A percentile compares a stretch with the other conserved stretches of the same genome.
phyloP scores from a whole-genome alignment of 768 basidiomycete genomes.

The Russula earlei region DNA sequence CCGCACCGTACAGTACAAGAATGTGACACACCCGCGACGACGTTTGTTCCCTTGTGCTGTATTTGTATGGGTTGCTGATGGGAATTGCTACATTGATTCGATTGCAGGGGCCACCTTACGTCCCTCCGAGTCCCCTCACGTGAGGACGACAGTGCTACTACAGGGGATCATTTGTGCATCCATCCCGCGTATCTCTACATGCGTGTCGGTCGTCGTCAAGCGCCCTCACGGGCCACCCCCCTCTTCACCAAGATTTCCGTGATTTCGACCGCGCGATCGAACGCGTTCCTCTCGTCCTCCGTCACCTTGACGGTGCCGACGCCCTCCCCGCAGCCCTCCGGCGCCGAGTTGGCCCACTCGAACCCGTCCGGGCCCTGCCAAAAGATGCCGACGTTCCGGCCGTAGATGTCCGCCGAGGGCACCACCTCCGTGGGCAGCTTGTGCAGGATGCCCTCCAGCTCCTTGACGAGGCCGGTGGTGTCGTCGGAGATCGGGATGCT shows the following conservation, averaged over 20 bases:
- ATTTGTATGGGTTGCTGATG: too few species aligned
- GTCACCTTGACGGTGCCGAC: conserved; percentile 34
- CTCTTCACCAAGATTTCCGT: conserved; percentile 39
- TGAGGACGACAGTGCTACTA: too few species aligned
- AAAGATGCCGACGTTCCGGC: conserved; percentile 53
- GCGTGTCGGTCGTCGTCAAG: too few species aligned
- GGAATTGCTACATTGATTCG: too few species aligned
- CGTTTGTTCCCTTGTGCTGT: too few species aligned
- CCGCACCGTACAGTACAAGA: too few species aligned
- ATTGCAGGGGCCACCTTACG: too few species aligned
- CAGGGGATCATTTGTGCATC: too few species aligned
- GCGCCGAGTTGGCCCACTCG: conserved; percentile 53
- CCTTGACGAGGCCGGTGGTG: conserved; percentile 38
- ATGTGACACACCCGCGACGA: too few species aligned
- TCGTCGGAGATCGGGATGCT: conserved; percentile 29
- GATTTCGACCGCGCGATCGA: conserved; percentile 61
- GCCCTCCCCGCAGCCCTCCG: conserved; percentile 50
- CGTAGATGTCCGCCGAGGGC: conserved; percentile 61
- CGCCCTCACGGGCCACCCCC: conserved; percentile 17
- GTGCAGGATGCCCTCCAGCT: conserved; percentile 53
- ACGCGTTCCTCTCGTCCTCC: conserved; percentile 54
- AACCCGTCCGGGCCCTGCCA: conserved; percentile 46
- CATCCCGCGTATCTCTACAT: too few species aligned
- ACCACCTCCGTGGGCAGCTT: conserved; percentile 45
- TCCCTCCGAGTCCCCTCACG: too few species aligned